Conservation (phyloP, 345 rosid species). For the Moricandia moricandioides region DNA sequence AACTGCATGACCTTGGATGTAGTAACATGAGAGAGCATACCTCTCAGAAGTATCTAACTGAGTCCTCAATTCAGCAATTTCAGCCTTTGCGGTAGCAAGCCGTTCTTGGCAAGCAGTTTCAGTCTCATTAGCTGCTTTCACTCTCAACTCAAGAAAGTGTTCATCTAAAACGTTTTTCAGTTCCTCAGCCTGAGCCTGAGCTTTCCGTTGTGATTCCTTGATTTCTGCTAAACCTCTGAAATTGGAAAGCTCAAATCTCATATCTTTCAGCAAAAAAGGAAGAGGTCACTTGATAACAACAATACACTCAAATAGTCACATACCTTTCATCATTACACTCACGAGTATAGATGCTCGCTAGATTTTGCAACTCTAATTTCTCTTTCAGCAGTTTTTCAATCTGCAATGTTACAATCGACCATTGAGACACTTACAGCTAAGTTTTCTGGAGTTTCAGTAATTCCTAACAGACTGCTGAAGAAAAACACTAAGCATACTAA, state of each 20-base stretch:
- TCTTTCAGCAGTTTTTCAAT: conserved; percentile 77
- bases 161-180: conserved; percentile 72
- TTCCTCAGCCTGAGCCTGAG: conserved; percentile 70
- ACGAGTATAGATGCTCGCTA: conserved; percentile 68
- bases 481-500: conserved; percentile 10
- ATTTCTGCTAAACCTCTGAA: conserved; percentile 71
- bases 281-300: conserved; percentile 7
- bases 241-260: conserved; percentile 19
- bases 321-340: conserved; percentile 78
- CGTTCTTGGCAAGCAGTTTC: conserved; percentile 89
- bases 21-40: conserved; percentile 41
- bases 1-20: conserved; percentile 4
- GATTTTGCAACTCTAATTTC: conserved; percentile 61
- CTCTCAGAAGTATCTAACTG: conserved; percentile 73
- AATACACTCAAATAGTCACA: conserved; percentile 24
- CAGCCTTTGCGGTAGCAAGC: conserved; percentile 80
- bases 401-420: conserved; percentile 46
- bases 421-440: conserved; percentile 15
- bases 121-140: conserved; percentile 91
- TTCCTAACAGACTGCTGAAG: not conserved
- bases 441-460: conserved; percentile 7
- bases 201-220: conserved; percentile 75
- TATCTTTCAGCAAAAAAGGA: not conserved
- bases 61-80: conserved; percentile 73
- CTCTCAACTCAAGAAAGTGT: conserved; percentile 89